Conservation (phyloP, 192 early-diverging fungal genomes). For the Coemansia sp. region DNA sequence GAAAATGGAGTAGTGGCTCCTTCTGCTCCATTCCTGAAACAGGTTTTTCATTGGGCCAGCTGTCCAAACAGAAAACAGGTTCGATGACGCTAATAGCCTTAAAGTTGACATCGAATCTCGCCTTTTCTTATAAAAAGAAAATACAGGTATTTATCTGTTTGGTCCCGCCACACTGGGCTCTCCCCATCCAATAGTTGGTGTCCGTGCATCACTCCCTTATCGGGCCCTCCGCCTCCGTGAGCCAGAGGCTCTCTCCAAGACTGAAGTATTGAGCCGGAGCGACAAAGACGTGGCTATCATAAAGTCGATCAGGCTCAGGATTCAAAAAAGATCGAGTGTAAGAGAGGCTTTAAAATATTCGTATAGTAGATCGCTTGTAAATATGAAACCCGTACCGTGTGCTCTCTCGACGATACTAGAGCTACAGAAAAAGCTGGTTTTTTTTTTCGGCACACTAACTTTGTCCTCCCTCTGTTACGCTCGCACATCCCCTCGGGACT, state of each 20-base stretch:
- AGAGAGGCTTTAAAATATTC: background rate
- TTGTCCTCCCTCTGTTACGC: conserved; percentile 4
- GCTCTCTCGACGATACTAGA: background rate
- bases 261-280: background rate
- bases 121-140: background rate
- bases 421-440: background rate
- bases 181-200: background rate
- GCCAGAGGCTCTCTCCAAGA: background rate
- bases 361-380: background rate
- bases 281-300: conserved; percentile 1
- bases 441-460: background rate
- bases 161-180: background rate
- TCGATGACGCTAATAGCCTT: background rate
- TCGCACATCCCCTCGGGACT: background rate
- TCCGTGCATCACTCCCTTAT: background rate
- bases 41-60: background rate
- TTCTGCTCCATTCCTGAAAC: background rate
- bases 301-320: conserved; percentile 8
- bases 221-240: background rate
- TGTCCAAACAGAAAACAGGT: conserved; percentile 2
- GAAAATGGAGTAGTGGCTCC: background rate
- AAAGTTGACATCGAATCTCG: background rate
- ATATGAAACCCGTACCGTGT: background rate
- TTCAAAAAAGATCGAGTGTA: background rate
- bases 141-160: background rate